phyloP scores from a whole-genome alignment of 2,329 filamentous ascomycete genomes.

The Rhinocladiella mackenziei region DNA sequence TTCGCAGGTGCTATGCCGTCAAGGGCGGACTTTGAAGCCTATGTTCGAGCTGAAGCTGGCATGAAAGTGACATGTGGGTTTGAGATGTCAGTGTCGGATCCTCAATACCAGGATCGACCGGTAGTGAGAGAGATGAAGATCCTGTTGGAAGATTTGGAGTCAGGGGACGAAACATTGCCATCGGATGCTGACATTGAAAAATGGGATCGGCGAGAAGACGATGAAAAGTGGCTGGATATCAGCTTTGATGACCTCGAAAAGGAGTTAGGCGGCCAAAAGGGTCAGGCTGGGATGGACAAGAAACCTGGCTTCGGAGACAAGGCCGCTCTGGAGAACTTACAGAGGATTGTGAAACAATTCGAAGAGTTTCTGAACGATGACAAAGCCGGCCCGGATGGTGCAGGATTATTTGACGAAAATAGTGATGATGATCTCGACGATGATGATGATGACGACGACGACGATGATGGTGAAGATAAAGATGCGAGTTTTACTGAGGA shows the following conservation, averaged over 20 bases:
- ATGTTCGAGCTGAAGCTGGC: slow-evolving; percentile 59
- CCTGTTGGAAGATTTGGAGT: slow-evolving; percentile 68
- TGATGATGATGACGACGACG: slow-evolving; percentile 51
- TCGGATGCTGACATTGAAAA: slow-evolving; percentile 64
- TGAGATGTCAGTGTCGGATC: slow-evolving; percentile 74
- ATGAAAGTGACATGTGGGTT: slow-evolving; percentile 90
- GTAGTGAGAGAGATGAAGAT: slow-evolving; percentile 71
- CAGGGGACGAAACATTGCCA: slow-evolving; percentile 68
- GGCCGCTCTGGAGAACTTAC: slow-evolving; percentile 56
- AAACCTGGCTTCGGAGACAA: slow-evolving; percentile 43
- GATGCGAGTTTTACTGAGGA: slow-evolving; percentile 78
- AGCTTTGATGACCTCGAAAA: slow-evolving; percentile 83
- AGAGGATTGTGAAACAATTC: slow-evolving; percentile 90
- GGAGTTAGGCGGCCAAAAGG: slow-evolving; percentile 62
- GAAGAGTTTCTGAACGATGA: slow-evolving; percentile 88
- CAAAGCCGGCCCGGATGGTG: slow-evolving; percentile 72
- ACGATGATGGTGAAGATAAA: slow-evolving; percentile 65
- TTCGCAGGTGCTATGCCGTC: slow-evolving; percentile 47
- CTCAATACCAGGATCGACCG: slow-evolving; percentile 64
- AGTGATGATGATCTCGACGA: slow-evolving; percentile 52
- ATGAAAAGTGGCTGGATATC: slow-evolving; percentile 89
- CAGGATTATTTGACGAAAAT: slow-evolving; percentile 64
- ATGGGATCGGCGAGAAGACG: slow-evolving; percentile 72
- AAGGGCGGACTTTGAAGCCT: slow-evolving; percentile 43
- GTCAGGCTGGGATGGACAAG: slow-evolving; percentile 23